Evolutionary conservation across 495 filamentous ascomycete genomes (phyloP), one percentile per base, ranked within the genome.

Genomic region (Xylaria flabelliformis): DNA sequence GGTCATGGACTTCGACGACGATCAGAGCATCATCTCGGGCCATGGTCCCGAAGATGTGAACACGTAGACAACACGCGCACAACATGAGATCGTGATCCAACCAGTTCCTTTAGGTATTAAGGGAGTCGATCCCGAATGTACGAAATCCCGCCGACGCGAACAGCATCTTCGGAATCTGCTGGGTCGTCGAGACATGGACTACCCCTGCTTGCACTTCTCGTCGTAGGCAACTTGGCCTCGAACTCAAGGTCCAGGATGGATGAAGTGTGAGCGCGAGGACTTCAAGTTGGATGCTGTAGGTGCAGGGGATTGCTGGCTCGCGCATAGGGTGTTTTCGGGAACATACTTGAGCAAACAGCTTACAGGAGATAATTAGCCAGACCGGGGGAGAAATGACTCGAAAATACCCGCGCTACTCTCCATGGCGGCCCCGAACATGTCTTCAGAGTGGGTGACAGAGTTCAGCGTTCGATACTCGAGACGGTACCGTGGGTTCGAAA

Each of bases 201-300:
- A 4, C 86, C 84, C 69, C 85, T 81, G 3, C 74, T 94, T 94
- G 2, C 96, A 93, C 48, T 90, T 91, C 41, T 92, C 88, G 74
- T 58, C n/a, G 65, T 73, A 12, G 72, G 26, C 0, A 62, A 66
- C 17, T 67, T 29, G 1, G 74, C 19, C 10, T 72, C 75, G 34
- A 84, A 79, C 72, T 81, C 75, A 62, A 86, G 77, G 34, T 82
- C 76, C 48, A 87, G 81, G 61, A 87, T 82, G 44, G 63, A 87
- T 82, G 44, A 81, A 82, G 75, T 87, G 85, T 0, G 84, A 83
- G 26, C 85, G 83, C 0, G 84, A 85, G 4, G 85, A 87, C 12
- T 58, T 78, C 46, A 82, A 77, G 68, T 87, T 88, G 26, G 26
- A 29, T 29, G 26, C 26, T 29, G 26, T 29, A 29, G 26, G 26